phyloP scores from a whole-genome alignment of 2,329 filamentous ascomycete genomes.

The Venturia pyrina region DNA sequence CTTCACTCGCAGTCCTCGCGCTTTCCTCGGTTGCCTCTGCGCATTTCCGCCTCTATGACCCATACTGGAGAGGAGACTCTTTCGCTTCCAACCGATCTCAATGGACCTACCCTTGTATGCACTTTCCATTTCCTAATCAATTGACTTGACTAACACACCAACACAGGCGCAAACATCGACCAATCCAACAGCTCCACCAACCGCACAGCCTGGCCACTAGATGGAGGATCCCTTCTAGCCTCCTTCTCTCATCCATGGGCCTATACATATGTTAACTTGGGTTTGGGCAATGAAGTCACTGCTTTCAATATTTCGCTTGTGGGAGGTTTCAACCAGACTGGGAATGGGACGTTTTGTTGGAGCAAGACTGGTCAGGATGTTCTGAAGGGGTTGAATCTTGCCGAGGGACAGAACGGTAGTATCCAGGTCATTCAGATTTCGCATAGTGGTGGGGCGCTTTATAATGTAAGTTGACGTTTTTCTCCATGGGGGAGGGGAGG shows the following conservation, averaged over 20 bases:
- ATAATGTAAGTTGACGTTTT: constrained; percentile 26
- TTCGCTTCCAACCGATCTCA: constrained; percentile 27
- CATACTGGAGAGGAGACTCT: constrained; percentile 33
- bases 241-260: constrained; percentile 32
- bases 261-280: constrained; percentile 38
- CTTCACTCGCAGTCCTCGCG: constrained; percentile 16
- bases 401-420: constrained; percentile 30
- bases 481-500: no score
- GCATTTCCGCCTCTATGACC: constrained; percentile 34
- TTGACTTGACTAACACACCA: background rate
- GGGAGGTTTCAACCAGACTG: constrained; percentile 37
- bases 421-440: constrained; percentile 37
- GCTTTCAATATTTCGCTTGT: constrained; percentile 37
- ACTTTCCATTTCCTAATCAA: background rate
- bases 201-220: constrained; percentile 37
- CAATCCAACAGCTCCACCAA: constrained; percentile 28
- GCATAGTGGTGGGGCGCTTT: constrained; percentile 31
- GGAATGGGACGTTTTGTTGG: constrained; percentile 38
- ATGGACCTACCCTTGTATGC: constrained; percentile 31
- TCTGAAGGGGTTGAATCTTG: constrained; percentile 17
- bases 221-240: constrained; percentile 31
- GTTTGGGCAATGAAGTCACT: constrained; percentile 29
- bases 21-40: constrained; percentile 27
- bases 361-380: constrained; percentile 24
- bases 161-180: constrained; percentile 29